phyloP scores from a whole-genome alignment of 1,284 basidiomycete species.

The Rhodotorula sp. region DNA sequence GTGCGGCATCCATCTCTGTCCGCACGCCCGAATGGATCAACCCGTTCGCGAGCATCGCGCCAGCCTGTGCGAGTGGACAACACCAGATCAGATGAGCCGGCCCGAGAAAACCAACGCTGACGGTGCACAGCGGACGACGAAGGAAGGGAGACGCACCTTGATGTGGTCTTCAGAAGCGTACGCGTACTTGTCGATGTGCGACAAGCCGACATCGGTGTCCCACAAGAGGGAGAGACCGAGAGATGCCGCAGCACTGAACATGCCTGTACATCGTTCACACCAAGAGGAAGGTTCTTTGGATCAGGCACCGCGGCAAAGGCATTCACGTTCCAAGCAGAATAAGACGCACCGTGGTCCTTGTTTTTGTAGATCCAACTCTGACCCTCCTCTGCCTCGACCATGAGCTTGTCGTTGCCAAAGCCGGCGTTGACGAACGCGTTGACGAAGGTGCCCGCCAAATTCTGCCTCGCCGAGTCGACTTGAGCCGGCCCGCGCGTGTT shows the following conservation, averaged over 20 bases:
- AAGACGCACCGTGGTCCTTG: slow-evolving; percentile 80
- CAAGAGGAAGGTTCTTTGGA: neutral
- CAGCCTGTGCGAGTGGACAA: slow-evolving; percentile 59
- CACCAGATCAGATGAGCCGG: neutral
- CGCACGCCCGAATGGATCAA: slow-evolving; percentile 86
- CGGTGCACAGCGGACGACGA: neutral
- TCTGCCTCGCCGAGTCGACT: slow-evolving; percentile 90
- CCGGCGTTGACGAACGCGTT: slow-evolving; percentile 99
- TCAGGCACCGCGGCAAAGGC: neutral
- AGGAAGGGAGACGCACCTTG: slow-evolving; percentile 59
- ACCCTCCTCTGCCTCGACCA: slow-evolving; percentile 93
- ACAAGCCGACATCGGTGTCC: slow-evolving; percentile 93
- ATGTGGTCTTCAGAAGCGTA: slow-evolving; percentile 96
- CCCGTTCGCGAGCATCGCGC: slow-evolving; percentile 91
- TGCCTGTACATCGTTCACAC: slow-evolving; percentile 57
- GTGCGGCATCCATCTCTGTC: slow-evolving; percentile 89
- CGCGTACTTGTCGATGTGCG: slow-evolving; percentile 96
- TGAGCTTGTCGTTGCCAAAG: slow-evolving; percentile 97
- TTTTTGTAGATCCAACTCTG: slow-evolving; percentile 99
- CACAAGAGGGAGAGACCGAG: slow-evolving; percentile 90
- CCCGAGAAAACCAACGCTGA: too few species aligned
- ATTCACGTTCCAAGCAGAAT: too few species aligned
- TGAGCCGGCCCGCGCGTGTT: slow-evolving; percentile 70
- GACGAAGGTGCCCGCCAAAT: slow-evolving; percentile 94
- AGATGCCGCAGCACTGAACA: slow-evolving; percentile 94